These are phyloP conservation scores for Podila clonocystis DNA, from an alignment of 192 early-diverging fungal species.

Conservation along the genomic window DNA sequence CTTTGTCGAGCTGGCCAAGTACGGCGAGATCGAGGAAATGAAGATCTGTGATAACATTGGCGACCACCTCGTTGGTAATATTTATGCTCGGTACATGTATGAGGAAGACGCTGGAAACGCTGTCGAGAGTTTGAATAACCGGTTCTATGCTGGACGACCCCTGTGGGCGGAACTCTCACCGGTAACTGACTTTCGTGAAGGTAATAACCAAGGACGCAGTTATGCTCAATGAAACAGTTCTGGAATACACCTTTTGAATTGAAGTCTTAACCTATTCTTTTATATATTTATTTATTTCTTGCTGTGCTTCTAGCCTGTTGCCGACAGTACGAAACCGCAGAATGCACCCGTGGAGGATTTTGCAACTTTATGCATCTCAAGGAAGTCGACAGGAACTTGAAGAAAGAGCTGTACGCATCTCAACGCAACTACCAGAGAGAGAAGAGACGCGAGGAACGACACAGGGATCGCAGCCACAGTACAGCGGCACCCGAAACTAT, in stretches of 20 bases:
- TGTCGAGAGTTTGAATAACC: conserved; percentile 90
- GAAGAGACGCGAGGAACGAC: conserved; percentile 58
- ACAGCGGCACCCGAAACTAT: conserved; percentile 14
- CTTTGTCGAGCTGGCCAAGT: conserved; percentile 95
- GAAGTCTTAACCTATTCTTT: neutral
- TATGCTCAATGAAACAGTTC: too few relatives aligned
- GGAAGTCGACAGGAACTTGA: conserved; percentile 78
- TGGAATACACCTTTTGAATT: too few relatives aligned
- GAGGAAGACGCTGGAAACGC: conserved; percentile 96
- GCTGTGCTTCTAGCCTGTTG: conserved; percentile 77
- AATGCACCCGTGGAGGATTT: conserved; percentile 95
- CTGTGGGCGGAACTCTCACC: conserved; percentile 97
- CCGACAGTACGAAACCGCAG: conserved; percentile 93
- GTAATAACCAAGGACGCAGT: neutral
- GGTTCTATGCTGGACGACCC: conserved; percentile 94
- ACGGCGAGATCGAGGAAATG: conserved; percentile 97
- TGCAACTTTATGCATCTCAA: conserved; percentile 99
- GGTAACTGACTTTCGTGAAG: conserved; percentile 96
- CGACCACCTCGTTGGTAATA: conserved; percentile 97
- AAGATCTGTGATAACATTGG: conserved; percentile 98
- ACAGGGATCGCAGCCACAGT: conserved; percentile 36
- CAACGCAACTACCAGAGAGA: conserved; percentile 69
- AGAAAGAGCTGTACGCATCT: conserved; percentile 84
- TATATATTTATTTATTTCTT: neutral
- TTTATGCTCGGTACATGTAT: conserved; percentile 90